These are phyloP conservation scores for Bretschneidera sinensis DNA, from an alignment of 345 rosid genomes.

Conservation along the genomic window DNA sequence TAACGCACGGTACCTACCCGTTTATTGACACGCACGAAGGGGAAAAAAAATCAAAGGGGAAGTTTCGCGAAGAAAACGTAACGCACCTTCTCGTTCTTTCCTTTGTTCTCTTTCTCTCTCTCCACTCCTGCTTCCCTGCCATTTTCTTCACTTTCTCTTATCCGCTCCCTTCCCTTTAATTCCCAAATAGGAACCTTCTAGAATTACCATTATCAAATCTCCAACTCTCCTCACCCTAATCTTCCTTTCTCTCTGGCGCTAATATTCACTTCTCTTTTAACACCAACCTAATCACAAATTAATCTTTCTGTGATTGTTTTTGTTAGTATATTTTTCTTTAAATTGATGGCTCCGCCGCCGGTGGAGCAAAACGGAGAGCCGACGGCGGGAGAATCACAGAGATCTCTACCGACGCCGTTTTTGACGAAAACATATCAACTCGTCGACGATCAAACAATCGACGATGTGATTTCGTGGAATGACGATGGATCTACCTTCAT, in stretches of 20 bases:
- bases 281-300: not conserved
- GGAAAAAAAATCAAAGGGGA: constrained; percentile 16
- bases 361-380: constrained; percentile 30
- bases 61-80: constrained; percentile 50
- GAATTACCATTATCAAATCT: constrained; percentile 9
- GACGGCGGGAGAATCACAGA: constrained; percentile 42
- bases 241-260: not conserved
- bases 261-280: too few species aligned
- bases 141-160: not conserved
- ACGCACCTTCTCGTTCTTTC: constrained; percentile 36
- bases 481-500: constrained; percentile 79
- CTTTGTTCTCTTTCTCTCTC: not conserved
- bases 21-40: not conserved
- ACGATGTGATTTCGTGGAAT: constrained; percentile 88
- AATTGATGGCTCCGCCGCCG: constrained; percentile 28
- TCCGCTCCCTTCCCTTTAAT: constrained; percentile 8
- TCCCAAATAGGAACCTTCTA: constrained; percentile 33
- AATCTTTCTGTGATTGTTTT: not conserved
- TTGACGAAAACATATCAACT: constrained; percentile 73
- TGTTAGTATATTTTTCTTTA: too few species aligned
- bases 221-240: not conserved
- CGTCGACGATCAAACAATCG: constrained; percentile 59
- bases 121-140: not conserved
- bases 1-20: not conserved
- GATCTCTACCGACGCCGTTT: constrained; percentile 80